These are phyloP conservation scores for Hymenoscyphus infarciens DNA, from an alignment of 2,329 filamentous ascomycete species.

Conservation along the genomic window DNA sequence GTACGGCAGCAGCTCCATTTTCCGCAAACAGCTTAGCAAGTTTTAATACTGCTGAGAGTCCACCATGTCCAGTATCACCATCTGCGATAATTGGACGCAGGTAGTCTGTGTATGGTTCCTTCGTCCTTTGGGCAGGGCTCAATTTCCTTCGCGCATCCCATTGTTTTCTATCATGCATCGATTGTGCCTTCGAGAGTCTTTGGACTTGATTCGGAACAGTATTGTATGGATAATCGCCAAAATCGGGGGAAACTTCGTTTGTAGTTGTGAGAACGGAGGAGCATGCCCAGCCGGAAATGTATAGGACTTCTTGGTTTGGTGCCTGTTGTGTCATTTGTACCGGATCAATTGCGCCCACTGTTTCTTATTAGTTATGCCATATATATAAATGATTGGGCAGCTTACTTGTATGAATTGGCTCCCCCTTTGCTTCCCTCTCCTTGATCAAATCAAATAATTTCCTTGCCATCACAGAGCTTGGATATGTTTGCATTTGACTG, in stretches of 20 bases:
- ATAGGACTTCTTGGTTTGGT: slow-evolving; percentile 90
- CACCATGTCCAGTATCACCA: slow-evolving; percentile 93
- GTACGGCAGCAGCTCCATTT: slow-evolving; percentile 91
- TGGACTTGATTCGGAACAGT: slow-evolving; percentile 98
- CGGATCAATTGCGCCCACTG: slow-evolving; percentile 97
- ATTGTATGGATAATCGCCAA: slow-evolving; percentile 98
- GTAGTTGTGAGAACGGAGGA: slow-evolving; percentile 89
- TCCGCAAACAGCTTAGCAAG: slow-evolving; percentile 96
- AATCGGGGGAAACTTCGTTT: slow-evolving; percentile 96
- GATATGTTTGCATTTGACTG: slow-evolving; percentile 79
- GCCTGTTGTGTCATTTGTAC: slow-evolving; percentile 99
- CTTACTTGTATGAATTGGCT: slow-evolving; percentile 91
- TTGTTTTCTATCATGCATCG: slow-evolving; percentile 93
- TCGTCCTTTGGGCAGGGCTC: slow-evolving; percentile 66
- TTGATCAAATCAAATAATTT: slow-evolving; percentile 90
- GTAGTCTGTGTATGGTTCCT: slow-evolving; percentile 84
- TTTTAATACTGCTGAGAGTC: slow-evolving; percentile 88
- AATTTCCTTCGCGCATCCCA: slow-evolving; percentile 83
- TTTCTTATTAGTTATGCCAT: slow-evolving; percentile 16
- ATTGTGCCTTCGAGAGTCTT: slow-evolving; percentile 91
- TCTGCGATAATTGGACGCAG: slow-evolving; percentile 93
- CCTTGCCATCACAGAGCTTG: slow-evolving; percentile 89
- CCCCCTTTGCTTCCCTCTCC: slow-evolving; percentile 70
- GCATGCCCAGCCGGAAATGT: slow-evolving; percentile 96
- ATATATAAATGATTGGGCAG: slow-evolving; percentile 19